These are phyloP conservation scores for Daldinia eschscholtzii DNA, from an alignment of 2,329 filamentous ascomycete genomes.

Conservation along the genomic window DNA sequence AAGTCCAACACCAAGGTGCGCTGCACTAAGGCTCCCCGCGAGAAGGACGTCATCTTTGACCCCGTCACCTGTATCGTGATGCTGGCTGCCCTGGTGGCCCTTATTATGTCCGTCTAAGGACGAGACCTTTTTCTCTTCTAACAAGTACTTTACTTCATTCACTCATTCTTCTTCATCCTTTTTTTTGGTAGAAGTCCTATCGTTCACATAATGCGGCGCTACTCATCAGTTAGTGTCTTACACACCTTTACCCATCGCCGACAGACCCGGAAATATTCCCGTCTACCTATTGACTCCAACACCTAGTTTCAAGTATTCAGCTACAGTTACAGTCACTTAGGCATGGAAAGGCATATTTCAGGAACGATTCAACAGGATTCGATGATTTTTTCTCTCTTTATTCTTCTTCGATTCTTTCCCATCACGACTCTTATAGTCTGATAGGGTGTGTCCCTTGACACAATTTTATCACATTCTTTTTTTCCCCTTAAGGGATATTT, in stretches of 20 bases:
- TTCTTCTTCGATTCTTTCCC: background rate
- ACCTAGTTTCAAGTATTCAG: background rate
- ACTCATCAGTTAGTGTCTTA: background rate
- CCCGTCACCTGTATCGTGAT: slow-evolving; percentile 8
- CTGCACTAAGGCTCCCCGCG: background rate
- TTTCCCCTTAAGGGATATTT: background rate
- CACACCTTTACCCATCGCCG: background rate
- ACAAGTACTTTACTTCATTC: too few species aligned
- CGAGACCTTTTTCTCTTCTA: background rate
- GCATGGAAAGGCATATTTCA: slow-evolving; percentile 1
- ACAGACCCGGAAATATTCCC: background rate
- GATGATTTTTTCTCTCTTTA: background rate
- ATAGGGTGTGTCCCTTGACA: background rate
- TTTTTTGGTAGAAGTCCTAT: background rate
- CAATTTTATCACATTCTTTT: too few species aligned
- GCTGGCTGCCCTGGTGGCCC: slow-evolving; percentile 5
- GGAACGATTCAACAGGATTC: background rate
- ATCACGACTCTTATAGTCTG: background rate
- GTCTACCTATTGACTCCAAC: background rate
- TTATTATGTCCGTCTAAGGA: slow-evolving; percentile 8
- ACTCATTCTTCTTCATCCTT: background rate
- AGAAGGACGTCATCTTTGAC: background rate
- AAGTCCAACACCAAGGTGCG: too few species aligned
- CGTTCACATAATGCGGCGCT: background rate
- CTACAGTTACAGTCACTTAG: background rate